Evolutionary conservation across 495 filamentous ascomycete species (phyloP), one percentile per base, ranked within the genome.

Genomic region (Penicillium verhagenii): DNA sequence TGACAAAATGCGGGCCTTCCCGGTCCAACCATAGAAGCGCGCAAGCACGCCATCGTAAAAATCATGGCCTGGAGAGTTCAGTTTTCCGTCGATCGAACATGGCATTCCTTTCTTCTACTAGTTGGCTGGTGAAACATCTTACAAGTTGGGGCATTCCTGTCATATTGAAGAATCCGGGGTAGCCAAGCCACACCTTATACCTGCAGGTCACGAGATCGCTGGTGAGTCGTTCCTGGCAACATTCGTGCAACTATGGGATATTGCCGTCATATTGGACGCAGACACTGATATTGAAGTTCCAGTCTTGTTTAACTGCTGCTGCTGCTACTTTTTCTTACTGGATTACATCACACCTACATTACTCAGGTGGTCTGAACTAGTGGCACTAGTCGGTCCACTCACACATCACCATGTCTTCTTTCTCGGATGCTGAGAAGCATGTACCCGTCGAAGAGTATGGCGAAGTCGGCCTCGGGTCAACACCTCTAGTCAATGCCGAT

Each of bases 351-450:
- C n/a, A n/a, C n/a, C n/a, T n/a, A n/a, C n/a, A n/a, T n/a, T n/a
- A n/a, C n/a, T n/a, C n/a, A n/a, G n/a, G n/a, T n/a, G n/a, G n/a
- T n/a, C n/a, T n/a, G n/a, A n/a, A n/a, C n/a, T n/a, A n/a, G n/a
- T n/a, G n/a, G n/a, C n/a, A n/a, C 20, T 8, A 24, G 42, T 45
- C n/a, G 42, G 16, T 25, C 26, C 18, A 25, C 29, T 35, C 6
- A 10, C 14, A 6, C n/a, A 10, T 38, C 47, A 48, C 10, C 7
- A 61, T 61, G 58, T 45, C 46, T 43, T 42, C 37, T 45, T n/a
- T 16, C 2, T 9, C 39, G 35, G 67, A 73, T 26, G 46, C 63
- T 28, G 66, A 72, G 31, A 72, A 72, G 49, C 43, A 61, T n/a
- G 49, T 52, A 4, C 21, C 45, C n/a, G 47, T 57, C 10, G 53